phyloP scores from a whole-genome alignment of 2,329 filamentous ascomycete genomes.

The Emericellopsis atlantica region DNA sequence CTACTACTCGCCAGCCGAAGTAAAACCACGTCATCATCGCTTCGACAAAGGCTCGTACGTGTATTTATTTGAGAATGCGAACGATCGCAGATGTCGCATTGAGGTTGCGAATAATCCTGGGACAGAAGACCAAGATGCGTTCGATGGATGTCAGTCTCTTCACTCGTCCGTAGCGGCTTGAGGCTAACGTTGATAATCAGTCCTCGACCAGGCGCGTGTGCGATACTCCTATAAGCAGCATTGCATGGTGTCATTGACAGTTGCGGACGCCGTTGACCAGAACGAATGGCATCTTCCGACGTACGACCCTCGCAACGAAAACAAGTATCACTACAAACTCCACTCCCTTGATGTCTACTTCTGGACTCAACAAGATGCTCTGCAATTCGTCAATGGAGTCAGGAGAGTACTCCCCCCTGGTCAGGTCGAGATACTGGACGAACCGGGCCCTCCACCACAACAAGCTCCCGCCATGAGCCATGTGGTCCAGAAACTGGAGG shows the following conservation, averaged over 20 bases:
- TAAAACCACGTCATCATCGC: slow-evolving; percentile 62
- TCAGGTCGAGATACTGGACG: slow-evolving; percentile 52
- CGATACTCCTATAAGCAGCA: slow-evolving; percentile 65
- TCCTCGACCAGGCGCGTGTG: slow-evolving; percentile 51
- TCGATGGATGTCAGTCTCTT: slow-evolving; percentile 53
- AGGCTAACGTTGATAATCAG: slow-evolving; percentile 23
- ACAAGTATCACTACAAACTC: slow-evolving; percentile 68
- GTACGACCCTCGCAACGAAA: slow-evolving; percentile 59
- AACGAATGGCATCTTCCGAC: slow-evolving; percentile 66
- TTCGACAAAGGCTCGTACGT: slow-evolving; percentile 73
- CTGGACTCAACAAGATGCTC: slow-evolving; percentile 62
- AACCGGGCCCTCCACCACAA: slow-evolving; percentile 37
- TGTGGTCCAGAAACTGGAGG: slow-evolving; percentile 63
- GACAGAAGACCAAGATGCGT: slow-evolving; percentile 66
- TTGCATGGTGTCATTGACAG: slow-evolving; percentile 54
- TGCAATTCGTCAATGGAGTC: slow-evolving; percentile 56
- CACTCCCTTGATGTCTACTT: slow-evolving; percentile 70
- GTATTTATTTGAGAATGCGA: slow-evolving; percentile 65
- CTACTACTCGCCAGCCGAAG: slow-evolving; percentile 56
- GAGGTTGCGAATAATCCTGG: slow-evolving; percentile 68
- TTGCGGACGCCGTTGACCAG: slow-evolving; percentile 39
- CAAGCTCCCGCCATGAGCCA: slow-evolving; percentile 44
- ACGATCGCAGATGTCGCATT: slow-evolving; percentile 53
- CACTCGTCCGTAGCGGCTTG: neutral
- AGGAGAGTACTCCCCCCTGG: slow-evolving; percentile 48